Conservation (phyloP, 768 basidiomycete species). For the Lactifluus rugatus region DNA sequence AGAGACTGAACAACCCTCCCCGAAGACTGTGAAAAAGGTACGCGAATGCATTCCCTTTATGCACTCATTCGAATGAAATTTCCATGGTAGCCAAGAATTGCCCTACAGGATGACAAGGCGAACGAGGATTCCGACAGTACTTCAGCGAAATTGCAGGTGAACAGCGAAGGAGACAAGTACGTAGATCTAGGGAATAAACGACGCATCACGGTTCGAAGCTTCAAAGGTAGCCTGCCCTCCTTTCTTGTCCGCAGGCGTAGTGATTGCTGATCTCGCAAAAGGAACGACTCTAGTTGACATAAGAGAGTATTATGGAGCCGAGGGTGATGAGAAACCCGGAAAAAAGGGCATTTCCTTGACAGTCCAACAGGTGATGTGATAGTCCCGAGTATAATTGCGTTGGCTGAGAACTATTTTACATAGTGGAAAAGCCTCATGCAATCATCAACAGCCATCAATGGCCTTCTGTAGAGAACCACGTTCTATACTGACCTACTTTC, state of each 20-base stretch:
- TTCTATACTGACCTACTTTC: not conserved
- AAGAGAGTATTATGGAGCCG: conserved; percentile 55
- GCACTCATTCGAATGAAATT: not conserved
- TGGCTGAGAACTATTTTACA: conserved; percentile 30
- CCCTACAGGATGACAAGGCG: not conserved
- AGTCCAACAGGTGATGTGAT: conserved; percentile 46
- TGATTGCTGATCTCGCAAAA: conserved; percentile 20
- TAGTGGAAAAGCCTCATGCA: conserved; percentile 17
- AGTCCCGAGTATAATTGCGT: not conserved
- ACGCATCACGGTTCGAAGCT: conserved; percentile 46
- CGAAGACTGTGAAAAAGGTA: conserved; percentile 15
- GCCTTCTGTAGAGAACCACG: not conserved
- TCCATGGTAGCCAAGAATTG: conserved; percentile 3
- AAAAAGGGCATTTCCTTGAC: conserved; percentile 71
- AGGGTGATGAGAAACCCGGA: conserved; percentile 56
- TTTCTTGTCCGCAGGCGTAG: conserved; percentile 23
- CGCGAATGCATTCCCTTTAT: not conserved
- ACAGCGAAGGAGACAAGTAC: conserved; percentile 39
- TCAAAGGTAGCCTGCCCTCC: conserved; percentile 32
- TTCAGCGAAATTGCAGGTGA: conserved; percentile 4
- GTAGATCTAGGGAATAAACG: conserved; percentile 65
- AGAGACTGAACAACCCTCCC: not conserved
- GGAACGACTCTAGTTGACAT: conserved; percentile 56
- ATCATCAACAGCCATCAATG: conserved; percentile 1
- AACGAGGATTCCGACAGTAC: not conserved